A percentile compares a stretch with the other conserved stretches of the same genome.
phyloP scores from a whole-genome alignment of 345 rosid species.

The Syzygium jambos region DNA sequence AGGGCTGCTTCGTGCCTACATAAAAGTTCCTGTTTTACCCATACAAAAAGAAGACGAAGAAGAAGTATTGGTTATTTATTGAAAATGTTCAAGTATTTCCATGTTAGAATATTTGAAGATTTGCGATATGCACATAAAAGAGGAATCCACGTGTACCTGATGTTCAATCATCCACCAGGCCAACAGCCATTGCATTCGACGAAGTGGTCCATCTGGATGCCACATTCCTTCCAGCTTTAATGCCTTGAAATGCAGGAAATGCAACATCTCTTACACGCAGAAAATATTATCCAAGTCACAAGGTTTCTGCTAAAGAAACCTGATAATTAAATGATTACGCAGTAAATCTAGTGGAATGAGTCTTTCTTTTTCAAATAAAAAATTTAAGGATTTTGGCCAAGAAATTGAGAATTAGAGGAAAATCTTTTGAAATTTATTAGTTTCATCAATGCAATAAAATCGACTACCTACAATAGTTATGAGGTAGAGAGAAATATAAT shows the following conservation, averaged over 20 bases:
- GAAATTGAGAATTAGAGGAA: background rate
- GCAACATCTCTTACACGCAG: background rate
- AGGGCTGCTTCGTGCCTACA: background rate
- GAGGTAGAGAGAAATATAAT: background rate
- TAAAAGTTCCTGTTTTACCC: background rate
- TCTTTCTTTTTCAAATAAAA: background rate
- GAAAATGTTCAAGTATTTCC: background rate
- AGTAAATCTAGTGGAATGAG: background rate
- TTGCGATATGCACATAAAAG: background rate
- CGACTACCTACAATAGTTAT: background rate
- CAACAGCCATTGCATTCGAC: background rate
- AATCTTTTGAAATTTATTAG: background rate
- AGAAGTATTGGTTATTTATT: background rate
- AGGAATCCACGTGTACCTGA: background rate
- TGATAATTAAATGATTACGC: background rate
- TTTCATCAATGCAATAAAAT: background rate
- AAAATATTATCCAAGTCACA: background rate
- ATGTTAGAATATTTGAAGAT: background rate
- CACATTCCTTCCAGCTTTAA: background rate
- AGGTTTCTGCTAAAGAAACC: background rate
- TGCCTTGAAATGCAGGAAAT: background rate
- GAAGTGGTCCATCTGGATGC: background rate
- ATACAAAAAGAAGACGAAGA: background rate
- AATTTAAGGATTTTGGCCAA: background rate
- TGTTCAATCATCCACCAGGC: background rate